Conservation (phyloP, 2,329 filamentous ascomycete genomes). For the Clonostachys rhizophaga region DNA sequence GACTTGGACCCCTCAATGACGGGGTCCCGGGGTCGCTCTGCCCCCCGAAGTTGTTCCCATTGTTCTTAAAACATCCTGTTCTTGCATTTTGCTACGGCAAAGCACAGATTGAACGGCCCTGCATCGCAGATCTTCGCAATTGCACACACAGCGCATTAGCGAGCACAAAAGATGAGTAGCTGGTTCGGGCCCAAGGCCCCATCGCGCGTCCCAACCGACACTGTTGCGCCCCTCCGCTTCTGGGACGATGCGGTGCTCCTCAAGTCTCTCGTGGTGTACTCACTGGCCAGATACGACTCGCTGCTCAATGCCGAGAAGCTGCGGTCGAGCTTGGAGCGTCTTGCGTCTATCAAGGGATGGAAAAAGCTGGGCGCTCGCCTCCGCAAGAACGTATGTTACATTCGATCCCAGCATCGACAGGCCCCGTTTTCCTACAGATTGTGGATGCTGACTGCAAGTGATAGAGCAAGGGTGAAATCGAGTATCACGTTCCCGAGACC, state of each 20-base stretch:
- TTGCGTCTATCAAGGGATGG: constrained; percentile 12
- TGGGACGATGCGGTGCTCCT: constrained; percentile 16
- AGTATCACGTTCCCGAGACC: constrained; percentile 30
- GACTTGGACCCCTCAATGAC: no score
- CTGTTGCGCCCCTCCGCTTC: constrained; percentile 13
- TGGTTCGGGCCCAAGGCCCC: not conserved
- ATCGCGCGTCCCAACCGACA: constrained; percentile 5
- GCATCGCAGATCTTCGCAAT: no score
- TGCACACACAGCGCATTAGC: no score
- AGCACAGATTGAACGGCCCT: no score
- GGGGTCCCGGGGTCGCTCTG: no score
- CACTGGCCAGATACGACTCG: constrained; percentile 16
- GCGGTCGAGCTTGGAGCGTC: constrained; percentile 5
- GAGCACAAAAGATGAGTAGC: no score
- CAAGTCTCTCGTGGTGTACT: constrained; percentile 12
- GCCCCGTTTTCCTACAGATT: not conserved
- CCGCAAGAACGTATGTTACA: constrained; percentile 9
- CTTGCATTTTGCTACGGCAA: no score
- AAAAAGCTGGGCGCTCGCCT: constrained; percentile 15
- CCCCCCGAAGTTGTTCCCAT: no score
- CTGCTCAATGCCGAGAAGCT: constrained; percentile 13
- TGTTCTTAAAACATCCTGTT: no score
- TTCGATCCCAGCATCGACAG: no score
- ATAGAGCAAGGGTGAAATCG: constrained; percentile 19
- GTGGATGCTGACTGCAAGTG: not conserved